Evolutionary conservation across 305 asterid genomes (phyloP).

Genomic region (Fraxinus paxiana): DNA sequence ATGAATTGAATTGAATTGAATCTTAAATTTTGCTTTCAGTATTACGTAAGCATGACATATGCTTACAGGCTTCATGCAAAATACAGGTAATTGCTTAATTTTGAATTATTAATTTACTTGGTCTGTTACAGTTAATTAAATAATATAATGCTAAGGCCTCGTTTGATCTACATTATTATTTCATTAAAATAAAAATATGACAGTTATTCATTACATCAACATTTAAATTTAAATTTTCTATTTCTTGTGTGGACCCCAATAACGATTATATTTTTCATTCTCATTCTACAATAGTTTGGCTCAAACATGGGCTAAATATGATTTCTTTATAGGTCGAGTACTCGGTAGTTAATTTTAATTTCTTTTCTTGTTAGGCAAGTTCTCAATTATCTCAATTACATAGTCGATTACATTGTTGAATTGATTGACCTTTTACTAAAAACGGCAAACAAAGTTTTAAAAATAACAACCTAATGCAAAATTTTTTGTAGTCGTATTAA

Average conservation of each 20-base stretch:
- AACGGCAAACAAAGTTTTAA: not conserved
- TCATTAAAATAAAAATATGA: too few relatives aligned
- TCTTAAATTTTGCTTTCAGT: constrained; percentile 16
- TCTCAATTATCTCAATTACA: not conserved
- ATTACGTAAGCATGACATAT: not conserved
- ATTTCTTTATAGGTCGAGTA: not conserved
- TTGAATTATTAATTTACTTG: not conserved
- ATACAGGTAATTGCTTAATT: not conserved
- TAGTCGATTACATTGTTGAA: not conserved
- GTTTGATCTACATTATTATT: too few relatives aligned
- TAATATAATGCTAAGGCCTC: not conserved
- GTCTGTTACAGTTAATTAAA: not conserved
- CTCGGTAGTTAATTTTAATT: not conserved
- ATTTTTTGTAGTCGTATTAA: not conserved
- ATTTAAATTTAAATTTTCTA: too few relatives aligned
- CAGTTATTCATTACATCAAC: too few relatives aligned
- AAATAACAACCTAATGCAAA: not conserved
- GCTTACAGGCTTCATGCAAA: not conserved
- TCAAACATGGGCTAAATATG: too few relatives aligned
- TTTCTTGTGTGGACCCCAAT: too few relatives aligned
- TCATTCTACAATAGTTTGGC: too few relatives aligned
- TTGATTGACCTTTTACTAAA: not conserved
- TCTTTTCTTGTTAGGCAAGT: not conserved
- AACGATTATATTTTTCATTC: too few relatives aligned
- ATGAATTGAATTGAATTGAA: constrained; percentile 1